Evolutionary conservation across 1,284 basidiomycete genomes (phyloP).

Genomic region (Cryptococcus sp.): DNA sequence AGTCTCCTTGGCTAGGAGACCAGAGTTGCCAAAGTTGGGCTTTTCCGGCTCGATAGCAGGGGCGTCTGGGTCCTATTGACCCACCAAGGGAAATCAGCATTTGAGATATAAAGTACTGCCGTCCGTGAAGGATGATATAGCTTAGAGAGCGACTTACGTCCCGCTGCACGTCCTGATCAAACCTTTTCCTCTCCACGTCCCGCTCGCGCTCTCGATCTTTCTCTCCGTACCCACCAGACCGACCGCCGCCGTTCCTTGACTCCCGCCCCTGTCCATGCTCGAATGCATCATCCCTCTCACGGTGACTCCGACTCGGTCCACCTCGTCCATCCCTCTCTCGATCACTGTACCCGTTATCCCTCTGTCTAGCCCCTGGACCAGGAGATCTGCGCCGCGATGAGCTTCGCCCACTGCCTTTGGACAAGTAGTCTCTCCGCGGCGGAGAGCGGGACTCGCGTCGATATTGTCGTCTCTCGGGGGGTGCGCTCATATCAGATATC

Average conservation of each 20-base stretch:
- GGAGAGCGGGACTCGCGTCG: slow-evolving; percentile 18
- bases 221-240: slow-evolving; percentile 16
- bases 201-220: slow-evolving; percentile 46
- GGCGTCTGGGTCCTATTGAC: slow-evolving; percentile 17
- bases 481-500: slow-evolving; percentile 10
- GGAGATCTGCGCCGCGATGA: slow-evolving; percentile 15
- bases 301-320: slow-evolving; percentile 1
- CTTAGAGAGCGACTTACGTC: slow-evolving; percentile 19
- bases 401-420: slow-evolving; percentile 14
- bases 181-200: slow-evolving; percentile 39
- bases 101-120: neutral
- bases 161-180: slow-evolving; percentile 34
- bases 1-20: slow-evolving; percentile 90
- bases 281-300: neutral
- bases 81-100: no score
- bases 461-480: slow-evolving; percentile 16
- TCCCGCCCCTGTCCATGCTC: no score
- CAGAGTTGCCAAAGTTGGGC: slow-evolving; percentile 85
- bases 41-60: slow-evolving; percentile 49
- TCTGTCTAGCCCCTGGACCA: slow-evolving; percentile 11
- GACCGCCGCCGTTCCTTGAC: no score
- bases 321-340: slow-evolving; percentile 11
- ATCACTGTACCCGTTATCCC: slow-evolving; percentile 30
- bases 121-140: neutral
- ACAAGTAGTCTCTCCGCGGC: slow-evolving; percentile 7